Evolutionary conservation across 805 yeast genomes (phyloP).

Genomic region (Lipomyces yamadae): DNA sequence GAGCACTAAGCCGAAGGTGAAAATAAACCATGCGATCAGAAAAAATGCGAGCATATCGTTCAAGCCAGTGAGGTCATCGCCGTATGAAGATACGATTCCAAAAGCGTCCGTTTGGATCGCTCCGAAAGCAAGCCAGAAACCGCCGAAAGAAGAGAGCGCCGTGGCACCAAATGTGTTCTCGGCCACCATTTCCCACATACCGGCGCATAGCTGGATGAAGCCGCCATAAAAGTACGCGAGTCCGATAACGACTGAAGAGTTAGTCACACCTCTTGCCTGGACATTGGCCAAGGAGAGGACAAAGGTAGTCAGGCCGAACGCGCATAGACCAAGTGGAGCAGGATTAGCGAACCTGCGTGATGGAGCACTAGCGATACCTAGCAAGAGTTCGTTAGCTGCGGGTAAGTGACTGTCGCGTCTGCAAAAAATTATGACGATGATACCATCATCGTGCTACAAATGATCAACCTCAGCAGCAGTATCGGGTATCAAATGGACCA

Average conservation of each 20-base stretch:
- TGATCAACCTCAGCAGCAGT: not conserved
- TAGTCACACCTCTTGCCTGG: conserved; percentile 57
- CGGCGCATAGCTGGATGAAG: conserved; percentile 61
- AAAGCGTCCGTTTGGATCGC: conserved; percentile 64
- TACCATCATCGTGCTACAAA: not conserved
- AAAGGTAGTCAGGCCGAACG: conserved; percentile 67
- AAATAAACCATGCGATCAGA: conserved; percentile 65
- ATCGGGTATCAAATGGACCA: not conserved
- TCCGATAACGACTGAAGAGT: conserved; percentile 61
- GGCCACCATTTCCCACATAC: conserved; percentile 66
- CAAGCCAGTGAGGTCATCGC: conserved; percentile 43
- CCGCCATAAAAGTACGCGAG: conserved; percentile 70
- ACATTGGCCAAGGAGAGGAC: conserved; percentile 61
- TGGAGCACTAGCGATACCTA: conserved; percentile 48
- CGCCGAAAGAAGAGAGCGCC: conserved; percentile 67
- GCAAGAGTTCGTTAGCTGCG: not conserved
- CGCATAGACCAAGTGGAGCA: conserved; percentile 66
- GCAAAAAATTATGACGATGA: not conserved
- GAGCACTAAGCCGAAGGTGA: conserved; percentile 59
- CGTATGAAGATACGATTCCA: conserved; percentile 62
- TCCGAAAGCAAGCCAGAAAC: conserved; percentile 70
- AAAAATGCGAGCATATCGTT: conserved; percentile 62
- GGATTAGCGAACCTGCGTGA: conserved; percentile 66
- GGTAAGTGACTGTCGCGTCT: not conserved
- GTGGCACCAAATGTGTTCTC: conserved; percentile 73